Base-by-base conservation (phyloP, 208 protist genomes). In the Trichomonas gallinae region DNA sequence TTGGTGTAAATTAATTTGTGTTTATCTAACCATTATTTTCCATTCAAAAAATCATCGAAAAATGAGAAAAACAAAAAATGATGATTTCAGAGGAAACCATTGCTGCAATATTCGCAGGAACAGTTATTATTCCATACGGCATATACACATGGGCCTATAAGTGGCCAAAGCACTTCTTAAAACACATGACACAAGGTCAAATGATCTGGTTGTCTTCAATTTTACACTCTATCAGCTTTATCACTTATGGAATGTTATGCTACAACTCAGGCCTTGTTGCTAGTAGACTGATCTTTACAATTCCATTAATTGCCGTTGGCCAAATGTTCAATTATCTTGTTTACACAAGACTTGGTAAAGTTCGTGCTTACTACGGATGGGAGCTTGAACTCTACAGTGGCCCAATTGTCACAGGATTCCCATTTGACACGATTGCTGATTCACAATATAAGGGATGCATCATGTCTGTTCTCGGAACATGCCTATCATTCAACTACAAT, bases 321-420 rank as follows among this genome's bases (percentile, higher is more conserved):
- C 87, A 93, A 93, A 58, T 58, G 9, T 51, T 93, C 8, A 93
- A 93, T 51, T 93, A 93, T 15, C 15, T 93, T 38, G 36, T 93
- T 38, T 93, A 93, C 44, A 93, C 42, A 21, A 48, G 36, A 38
- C 26, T 93, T 4, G 87, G 87, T 6, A 48, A 93, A 51, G 87
- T 93, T 26, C 87, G 87, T 15, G 87, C 87, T 11, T 93, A 93
- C 17, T 93, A 93, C 15, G 87, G 87, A 34, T 93, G 87, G 87
- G 87, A 93, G 46, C 44, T 93, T 17, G 40, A 21, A 1, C 44
- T 93, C 34, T 42, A 93, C 31, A 93, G 45, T 38, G 13, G 10
- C 15, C 44, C 40, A 6, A 13, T 44, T 15, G 11, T 48, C 2
- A n/a, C 17, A 34, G 87, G 87, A 93, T 93, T 93, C 44, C 87